Percentiles rank a stretch among this genome's conserved stretches.
phyloP scores from a whole-genome alignment of 2,329 filamentous ascomycete species.

The Arthrobotrys megalospora region DNA sequence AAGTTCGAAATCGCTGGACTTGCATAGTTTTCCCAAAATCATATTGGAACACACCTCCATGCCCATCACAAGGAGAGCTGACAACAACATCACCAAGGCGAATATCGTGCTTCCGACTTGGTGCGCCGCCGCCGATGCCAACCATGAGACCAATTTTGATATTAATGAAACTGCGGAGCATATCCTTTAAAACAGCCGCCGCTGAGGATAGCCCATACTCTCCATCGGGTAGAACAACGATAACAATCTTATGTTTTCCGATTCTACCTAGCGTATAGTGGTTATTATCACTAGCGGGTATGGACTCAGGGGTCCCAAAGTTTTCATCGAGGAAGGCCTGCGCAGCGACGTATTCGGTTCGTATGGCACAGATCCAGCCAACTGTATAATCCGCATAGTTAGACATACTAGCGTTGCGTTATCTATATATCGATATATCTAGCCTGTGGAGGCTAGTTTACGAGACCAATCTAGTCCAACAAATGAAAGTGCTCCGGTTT shows the following conservation, averaged over 20 bases:
- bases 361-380: slow-evolving; percentile 70
- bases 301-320: slow-evolving; percentile 64
- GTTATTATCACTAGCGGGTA: slow-evolving; percentile 64
- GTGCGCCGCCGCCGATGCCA: slow-evolving; percentile 64
- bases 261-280: slow-evolving; percentile 65
- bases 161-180: slow-evolving; percentile 65
- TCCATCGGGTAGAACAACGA: slow-evolving; percentile 65
- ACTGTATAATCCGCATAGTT: slow-evolving; percentile 66
- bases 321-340: slow-evolving; percentile 68
- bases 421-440: neutral
- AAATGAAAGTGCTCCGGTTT: too few species aligned
- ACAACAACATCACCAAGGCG: slow-evolving; percentile 67
- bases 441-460: too few species aligned
- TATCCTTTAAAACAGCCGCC: slow-evolving; percentile 65
- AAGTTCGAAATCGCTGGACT: slow-evolving; percentile 58
- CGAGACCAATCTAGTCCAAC: too few species aligned
- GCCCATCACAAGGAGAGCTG: slow-evolving; percentile 57
- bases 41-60: slow-evolving; percentile 66
- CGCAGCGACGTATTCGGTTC: slow-evolving; percentile 67
- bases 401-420: neutral
- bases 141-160: slow-evolving; percentile 64
- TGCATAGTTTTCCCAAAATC: slow-evolving; percentile 65
- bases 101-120: slow-evolving; percentile 65
- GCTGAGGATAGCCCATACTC: slow-evolving; percentile 65
- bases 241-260: slow-evolving; percentile 66